Evolutionary conservation across 2,329 filamentous ascomycete species (phyloP).

Genomic region (Rhytidhysteron rufulum): DNA sequence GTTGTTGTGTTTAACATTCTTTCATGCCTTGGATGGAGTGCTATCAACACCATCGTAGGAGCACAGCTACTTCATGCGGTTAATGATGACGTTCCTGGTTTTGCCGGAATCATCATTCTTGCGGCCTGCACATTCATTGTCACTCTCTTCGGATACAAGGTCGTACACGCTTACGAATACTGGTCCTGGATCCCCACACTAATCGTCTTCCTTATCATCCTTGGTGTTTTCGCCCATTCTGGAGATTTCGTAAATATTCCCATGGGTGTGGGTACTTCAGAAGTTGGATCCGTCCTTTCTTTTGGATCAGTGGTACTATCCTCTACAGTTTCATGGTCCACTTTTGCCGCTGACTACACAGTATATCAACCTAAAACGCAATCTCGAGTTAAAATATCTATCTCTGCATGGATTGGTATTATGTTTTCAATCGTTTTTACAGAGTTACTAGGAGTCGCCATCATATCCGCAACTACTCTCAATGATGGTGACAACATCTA

Average conservation of each 20-base stretch:
- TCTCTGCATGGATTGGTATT: constrained; percentile 66
- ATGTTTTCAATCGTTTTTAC: constrained; percentile 70
- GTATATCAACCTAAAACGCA: constrained; percentile 68
- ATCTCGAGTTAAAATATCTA: constrained; percentile 60
- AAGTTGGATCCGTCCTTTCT: constrained; percentile 60
- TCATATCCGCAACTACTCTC: constrained; percentile 60
- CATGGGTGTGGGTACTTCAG: constrained; percentile 56
- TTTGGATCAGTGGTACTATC: constrained; percentile 65
- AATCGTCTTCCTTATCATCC: constrained; percentile 68
- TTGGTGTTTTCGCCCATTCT: constrained; percentile 65
- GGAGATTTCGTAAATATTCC: constrained; percentile 61
- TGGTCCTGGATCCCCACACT: constrained; percentile 71
- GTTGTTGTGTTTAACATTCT: constrained; percentile 69
- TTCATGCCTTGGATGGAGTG: constrained; percentile 70
- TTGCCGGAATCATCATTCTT: constrained; percentile 72
- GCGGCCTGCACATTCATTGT: constrained; percentile 64
- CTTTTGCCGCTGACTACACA: constrained; percentile 73
- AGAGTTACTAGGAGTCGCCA: constrained; percentile 67
- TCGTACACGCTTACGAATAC: constrained; percentile 74
- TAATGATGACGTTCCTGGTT: constrained; percentile 65
- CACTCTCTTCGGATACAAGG: constrained; percentile 70
- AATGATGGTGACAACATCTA: constrained; percentile 56
- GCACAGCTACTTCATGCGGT: constrained; percentile 74
- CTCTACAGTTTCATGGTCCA: constrained; percentile 70
- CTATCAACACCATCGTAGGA: constrained; percentile 76